Conservation (phyloP, 805 yeast species). For the Candida easanensis region DNA sequence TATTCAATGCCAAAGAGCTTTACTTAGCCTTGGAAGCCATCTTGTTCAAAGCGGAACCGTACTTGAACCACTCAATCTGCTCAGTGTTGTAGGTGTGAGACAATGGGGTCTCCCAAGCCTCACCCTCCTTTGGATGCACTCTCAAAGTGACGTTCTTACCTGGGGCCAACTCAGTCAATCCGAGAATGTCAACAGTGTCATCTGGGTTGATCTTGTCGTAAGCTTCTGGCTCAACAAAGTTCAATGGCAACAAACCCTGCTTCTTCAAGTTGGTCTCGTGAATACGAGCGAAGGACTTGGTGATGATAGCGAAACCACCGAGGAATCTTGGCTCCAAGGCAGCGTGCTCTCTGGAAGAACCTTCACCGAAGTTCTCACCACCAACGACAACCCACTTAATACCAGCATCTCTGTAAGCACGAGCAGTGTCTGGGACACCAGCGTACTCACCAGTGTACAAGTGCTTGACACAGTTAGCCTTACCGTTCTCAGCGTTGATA, state of each 20-base stretch:
- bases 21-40: constrained; percentile 50
- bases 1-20: no score
- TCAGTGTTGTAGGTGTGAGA: constrained; percentile 95
- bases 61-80: constrained; percentile 99
- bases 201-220: constrained; percentile 91
- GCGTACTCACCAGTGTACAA: constrained; percentile 86
- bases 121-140: constrained; percentile 68
- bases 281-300: constrained; percentile 97
- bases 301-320: constrained; percentile 97
- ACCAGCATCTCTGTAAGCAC: constrained; percentile 90
- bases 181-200: constrained; percentile 85
- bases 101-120: constrained; percentile 84
- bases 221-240: constrained; percentile 84
- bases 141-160: constrained; percentile 85
- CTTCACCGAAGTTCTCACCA: constrained; percentile 99
- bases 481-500: constrained; percentile 93
- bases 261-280: constrained; percentile 98
- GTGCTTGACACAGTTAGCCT: constrained; percentile 86
- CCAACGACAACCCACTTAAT: constrained; percentile 96
- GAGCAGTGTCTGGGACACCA: constrained; percentile 97
- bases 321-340: constrained; percentile 99
- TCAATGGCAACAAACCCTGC: constrained; percentile 97
- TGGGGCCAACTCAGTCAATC: constrained; percentile 84
- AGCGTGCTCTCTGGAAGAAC: constrained; percentile 99
- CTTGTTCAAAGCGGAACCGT: constrained; percentile 98